Evolutionary conservation across 2,329 filamentous ascomycete genomes (phyloP).

Genomic region (Colletotrichum incanum): DNA sequence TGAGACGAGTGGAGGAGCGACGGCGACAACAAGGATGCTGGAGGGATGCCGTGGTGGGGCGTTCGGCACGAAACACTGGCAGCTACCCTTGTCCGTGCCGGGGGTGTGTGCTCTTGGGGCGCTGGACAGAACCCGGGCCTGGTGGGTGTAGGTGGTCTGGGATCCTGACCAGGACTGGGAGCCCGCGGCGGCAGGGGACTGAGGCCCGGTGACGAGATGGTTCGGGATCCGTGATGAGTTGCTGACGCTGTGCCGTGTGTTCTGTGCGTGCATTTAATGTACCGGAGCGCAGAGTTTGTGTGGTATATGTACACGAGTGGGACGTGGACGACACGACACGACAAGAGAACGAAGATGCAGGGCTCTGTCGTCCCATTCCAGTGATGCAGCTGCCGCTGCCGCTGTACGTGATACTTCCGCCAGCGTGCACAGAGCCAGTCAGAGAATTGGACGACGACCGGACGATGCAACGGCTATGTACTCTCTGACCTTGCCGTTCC

Average conservation of each 20-base stretch:
- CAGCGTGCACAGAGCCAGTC: conserved; percentile 36
- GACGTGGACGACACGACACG: background rate
- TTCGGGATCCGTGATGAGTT: conserved; percentile 37
- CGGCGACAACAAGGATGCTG: conserved; percentile 35
- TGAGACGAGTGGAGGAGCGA: conserved; percentile 32
- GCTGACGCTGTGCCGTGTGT: conserved; percentile 32
- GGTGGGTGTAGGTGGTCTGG: conserved; percentile 20
- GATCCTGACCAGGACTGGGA: conserved; percentile 34
- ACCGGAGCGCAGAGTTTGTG: background rate
- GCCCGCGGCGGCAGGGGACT: conserved; percentile 37
- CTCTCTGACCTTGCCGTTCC: conserved; percentile 36
- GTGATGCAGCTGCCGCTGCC: conserved; percentile 15
- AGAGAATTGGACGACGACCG: conserved; percentile 32
- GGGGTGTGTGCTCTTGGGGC: conserved; percentile 39
- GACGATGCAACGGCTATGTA: conserved; percentile 33
- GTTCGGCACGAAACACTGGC: conserved; percentile 44
- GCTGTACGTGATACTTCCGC: conserved; percentile 30
- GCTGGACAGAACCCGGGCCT: conserved; percentile 27
- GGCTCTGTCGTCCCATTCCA: conserved; percentile 39
- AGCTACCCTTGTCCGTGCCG: conserved; percentile 43
- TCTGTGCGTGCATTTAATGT: conserved; percentile 11
- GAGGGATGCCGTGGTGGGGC: conserved; percentile 39
- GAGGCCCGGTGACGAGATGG: conserved; percentile 39
- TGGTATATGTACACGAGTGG: background rate
- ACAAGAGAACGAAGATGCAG: conserved; percentile 18